phyloP scores from a whole-genome alignment of 164 flowering plant species.

The Magnolia kwangsiensis region DNA sequence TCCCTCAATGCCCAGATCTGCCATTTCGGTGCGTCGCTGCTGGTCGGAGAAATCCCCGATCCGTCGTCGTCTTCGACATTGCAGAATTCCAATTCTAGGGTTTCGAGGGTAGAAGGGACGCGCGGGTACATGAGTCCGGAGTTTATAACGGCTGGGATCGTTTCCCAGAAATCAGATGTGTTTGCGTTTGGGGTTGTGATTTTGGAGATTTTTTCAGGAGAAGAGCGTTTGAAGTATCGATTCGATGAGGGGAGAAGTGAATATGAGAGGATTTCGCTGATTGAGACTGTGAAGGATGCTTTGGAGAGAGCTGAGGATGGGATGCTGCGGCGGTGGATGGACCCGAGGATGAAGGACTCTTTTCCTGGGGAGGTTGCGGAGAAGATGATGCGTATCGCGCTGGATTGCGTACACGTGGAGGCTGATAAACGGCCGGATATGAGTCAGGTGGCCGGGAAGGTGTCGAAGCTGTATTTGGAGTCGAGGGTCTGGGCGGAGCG shows the following conservation, averaged over 20 bases:
- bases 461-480: constrained; percentile 61
- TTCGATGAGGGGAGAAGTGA: constrained; percentile 36
- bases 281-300: constrained; percentile 52
- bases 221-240: constrained; percentile 57
- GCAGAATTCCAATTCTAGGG: constrained; percentile 11
- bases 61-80: background rate
- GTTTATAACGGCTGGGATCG: constrained; percentile 38
- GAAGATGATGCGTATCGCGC: constrained; percentile 49
- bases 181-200: constrained; percentile 76
- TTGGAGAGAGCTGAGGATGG: constrained; percentile 20
- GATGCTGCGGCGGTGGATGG: constrained; percentile 68
- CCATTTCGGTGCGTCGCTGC: constrained; percentile 74
- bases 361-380: constrained; percentile 66
- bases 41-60: constrained; percentile 56
- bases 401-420: constrained; percentile 67
- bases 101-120: constrained; percentile 45
- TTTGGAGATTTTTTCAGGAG: constrained; percentile 65
- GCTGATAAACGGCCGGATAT: constrained; percentile 61
- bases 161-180: constrained; percentile 65
- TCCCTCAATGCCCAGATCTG: constrained; percentile 58
- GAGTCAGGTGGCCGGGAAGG: constrained; percentile 45
- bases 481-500: constrained; percentile 51
- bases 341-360: constrained; percentile 58
- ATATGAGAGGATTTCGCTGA: constrained; percentile 34
- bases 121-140: constrained; percentile 87